Conservation (phyloP, 2,329 filamentous ascomycete genomes). For the Clathrospora elynae region DNA sequence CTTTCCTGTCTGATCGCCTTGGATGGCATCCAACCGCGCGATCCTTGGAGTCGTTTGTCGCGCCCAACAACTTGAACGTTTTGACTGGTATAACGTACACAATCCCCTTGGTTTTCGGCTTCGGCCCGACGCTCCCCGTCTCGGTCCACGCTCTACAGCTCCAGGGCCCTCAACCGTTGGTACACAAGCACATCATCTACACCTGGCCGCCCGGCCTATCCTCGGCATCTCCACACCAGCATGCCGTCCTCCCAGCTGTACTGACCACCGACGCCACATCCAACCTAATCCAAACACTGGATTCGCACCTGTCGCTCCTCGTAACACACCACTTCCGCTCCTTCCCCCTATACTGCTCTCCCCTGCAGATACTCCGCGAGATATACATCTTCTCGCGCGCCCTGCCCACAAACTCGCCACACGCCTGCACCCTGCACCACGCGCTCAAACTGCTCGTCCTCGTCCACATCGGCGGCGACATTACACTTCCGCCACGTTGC, state of each 20-base stretch:
- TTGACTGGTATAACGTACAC: constrained; percentile 27
- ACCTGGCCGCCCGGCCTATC: constrained; percentile 40
- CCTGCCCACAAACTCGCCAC: constrained; percentile 18
- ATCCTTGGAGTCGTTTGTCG: constrained; percentile 33
- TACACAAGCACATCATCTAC: constrained; percentile 47
- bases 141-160: constrained; percentile 36
- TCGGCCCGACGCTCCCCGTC: constrained; percentile 36
- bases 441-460: constrained; percentile 48
- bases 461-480: constrained; percentile 47
- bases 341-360: constrained; percentile 45
- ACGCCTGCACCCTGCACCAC: constrained; percentile 37
- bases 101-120: constrained; percentile 43
- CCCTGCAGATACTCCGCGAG: constrained; percentile 39
- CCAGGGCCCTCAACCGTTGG: constrained; percentile 19
- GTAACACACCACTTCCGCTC: constrained; percentile 42
- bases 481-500: constrained; percentile 34
- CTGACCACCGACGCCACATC: constrained; percentile 27
- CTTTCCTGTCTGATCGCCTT: constrained; percentile 41
- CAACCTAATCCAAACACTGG: constrained; percentile 30
- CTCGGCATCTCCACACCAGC: constrained; percentile 20
- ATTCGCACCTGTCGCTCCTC: constrained; percentile 40
- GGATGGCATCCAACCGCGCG: constrained; percentile 46
- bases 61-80: constrained; percentile 22
- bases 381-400: constrained; percentile 43
- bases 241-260: constrained; percentile 46